phyloP scores from a whole-genome alignment of 108 stramenopile species.

The Skeletonema costatum region DNA sequence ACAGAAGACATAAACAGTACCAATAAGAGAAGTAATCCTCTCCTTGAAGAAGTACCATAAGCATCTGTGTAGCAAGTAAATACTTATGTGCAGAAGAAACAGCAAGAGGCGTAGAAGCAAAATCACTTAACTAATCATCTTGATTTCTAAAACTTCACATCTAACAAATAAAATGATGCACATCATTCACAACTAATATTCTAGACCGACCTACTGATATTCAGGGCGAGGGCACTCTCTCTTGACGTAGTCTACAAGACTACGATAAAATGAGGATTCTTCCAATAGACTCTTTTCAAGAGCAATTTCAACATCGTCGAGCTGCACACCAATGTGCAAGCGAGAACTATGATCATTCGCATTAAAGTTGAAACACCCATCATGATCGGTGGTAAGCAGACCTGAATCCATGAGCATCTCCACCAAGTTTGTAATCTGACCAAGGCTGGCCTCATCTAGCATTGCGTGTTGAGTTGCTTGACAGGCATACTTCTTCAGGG shows the following conservation, averaged over 20 bases:
- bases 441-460: conserved; percentile 23
- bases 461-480: conserved; percentile 26
- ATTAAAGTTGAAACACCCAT: conserved; percentile 5
- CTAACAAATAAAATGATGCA: too few relatives aligned
- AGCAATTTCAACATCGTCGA: conserved; percentile 70
- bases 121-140: too few relatives aligned
- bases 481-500: conserved; percentile 31
- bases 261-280: conserved; percentile 42
- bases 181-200: background rate
- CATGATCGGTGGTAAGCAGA: conserved; percentile 23
- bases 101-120: too few relatives aligned
- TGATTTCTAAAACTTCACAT: too few relatives aligned
- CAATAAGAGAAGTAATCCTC: too few relatives aligned
- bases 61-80: too few relatives aligned
- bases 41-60: too few relatives aligned
- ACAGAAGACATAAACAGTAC: too few relatives aligned
- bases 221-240: conserved; percentile 15
- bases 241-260: conserved; percentile 46
- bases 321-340: conserved; percentile 60
- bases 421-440: conserved; percentile 38
- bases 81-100: too few relatives aligned
- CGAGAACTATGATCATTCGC: conserved; percentile 8
- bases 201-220: background rate
- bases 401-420: conserved; percentile 57
- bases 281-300: conserved; percentile 52